Evolutionary conservation across 352 stramenopile genomes (phyloP).

Genomic region (Phytopythium boreale): DNA sequence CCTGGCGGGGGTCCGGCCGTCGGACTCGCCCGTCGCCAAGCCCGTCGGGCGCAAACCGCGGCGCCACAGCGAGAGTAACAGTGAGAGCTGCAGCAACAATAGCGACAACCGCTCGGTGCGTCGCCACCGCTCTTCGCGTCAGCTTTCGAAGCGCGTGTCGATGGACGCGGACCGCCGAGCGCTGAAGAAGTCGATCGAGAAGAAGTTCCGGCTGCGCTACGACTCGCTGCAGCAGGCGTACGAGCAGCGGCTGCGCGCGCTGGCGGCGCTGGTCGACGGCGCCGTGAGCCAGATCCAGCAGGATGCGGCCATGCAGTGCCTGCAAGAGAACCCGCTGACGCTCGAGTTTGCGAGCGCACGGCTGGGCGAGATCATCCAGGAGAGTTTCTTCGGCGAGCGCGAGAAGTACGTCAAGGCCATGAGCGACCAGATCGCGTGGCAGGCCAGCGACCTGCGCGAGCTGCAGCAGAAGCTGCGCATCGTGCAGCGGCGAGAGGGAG

Average conservation of each 20-base stretch:
- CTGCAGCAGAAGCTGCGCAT: constrained; percentile 39
- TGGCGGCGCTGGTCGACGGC: constrained; percentile 49
- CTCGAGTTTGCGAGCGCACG: constrained; percentile 56
- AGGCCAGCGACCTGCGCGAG: constrained; percentile 60
- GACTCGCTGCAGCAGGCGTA: constrained; percentile 65
- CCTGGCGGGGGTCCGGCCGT: constrained; percentile 1
- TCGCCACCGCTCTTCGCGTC: neutral
- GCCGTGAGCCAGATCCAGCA: constrained; percentile 48
- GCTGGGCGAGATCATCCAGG: constrained; percentile 61
- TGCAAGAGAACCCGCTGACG: constrained; percentile 66
- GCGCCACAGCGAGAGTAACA: neutral
- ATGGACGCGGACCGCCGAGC: constrained; percentile 19
- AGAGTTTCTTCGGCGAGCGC: constrained; percentile 63
- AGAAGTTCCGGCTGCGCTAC: constrained; percentile 74
- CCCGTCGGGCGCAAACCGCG: neutral
- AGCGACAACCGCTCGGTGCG: neutral
- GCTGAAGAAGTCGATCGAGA: constrained; percentile 55
- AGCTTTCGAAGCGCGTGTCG: neutral
- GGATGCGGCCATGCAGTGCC: constrained; percentile 56
- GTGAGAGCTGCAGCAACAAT: constrained; percentile 7
- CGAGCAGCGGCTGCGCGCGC: constrained; percentile 58
- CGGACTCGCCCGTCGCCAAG: constrained; percentile 3
- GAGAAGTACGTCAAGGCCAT: constrained; percentile 74
- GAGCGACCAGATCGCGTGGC: constrained; percentile 69
- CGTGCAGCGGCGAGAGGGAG: constrained; percentile 33